Base-by-base conservation (phyloP, 225 moss, liverwort and hornwort species). In the Sphagnum tenellum region DNA sequence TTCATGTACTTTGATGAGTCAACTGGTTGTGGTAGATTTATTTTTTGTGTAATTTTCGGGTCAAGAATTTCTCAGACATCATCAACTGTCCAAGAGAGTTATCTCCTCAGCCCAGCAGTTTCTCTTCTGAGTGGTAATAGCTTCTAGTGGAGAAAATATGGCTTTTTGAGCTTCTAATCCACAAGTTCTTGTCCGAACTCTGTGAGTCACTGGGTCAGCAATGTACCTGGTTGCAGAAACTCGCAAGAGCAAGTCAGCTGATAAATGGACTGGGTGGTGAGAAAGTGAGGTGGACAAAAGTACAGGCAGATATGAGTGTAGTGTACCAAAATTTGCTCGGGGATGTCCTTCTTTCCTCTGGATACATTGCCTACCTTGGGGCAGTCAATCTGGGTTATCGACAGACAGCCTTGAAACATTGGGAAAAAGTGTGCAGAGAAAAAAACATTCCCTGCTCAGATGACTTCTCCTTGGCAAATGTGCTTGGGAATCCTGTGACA, bases 311-410 rank as follows among this genome's bases (percentile, higher is more conserved):
- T 45, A 49, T 85, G 8, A 77, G 77, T 49, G 63, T 66, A 0
- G 75, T 60, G 1, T 88, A 86, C 44, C 66, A 74, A 8, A 78
- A 81, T 50, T 51, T 88, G 3, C 79, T 79, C 44, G 93, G 93
- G 13, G 88, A 94, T 5, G 86, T 82, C 5, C 77, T 94, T 12
- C 69, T 90, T 3, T 80, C 90, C 3, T 81, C 93, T 14, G 90
- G 90, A 12, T 94, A 88, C 66, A 86, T 88, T 5, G 86, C 90
- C 0, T 94, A 90, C 60, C 86, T 94, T 2, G 93, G 93, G 3
- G 83, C 93, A n/a, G 88, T 90, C 29, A 82, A 75, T 11, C 71
- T 84, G 50, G 77, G 68, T 0, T 93, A 90, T 50, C 83, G 93
- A 0, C 86, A 88, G 49, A 59, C 68, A 12, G 74, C 80, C 0